A percentile compares a stretch with the other conserved stretches of the same genome.
phyloP scores from a whole-genome alignment of 169 alveolate species.

The Cystoisospora suis region DNA sequence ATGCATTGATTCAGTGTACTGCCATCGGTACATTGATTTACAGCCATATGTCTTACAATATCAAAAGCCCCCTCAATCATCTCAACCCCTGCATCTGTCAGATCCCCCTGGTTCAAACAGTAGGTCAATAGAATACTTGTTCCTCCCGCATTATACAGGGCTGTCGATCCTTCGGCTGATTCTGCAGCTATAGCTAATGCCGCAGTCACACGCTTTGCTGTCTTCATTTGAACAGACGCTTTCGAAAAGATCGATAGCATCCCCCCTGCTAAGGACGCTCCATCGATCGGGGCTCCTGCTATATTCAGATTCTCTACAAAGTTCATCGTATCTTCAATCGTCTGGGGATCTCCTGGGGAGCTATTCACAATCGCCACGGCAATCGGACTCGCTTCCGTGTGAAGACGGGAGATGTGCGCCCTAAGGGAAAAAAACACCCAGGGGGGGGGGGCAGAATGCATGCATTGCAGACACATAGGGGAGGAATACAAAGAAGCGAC shows the following conservation, averaged over 20 bases:
- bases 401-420: slow-evolving; percentile 67
- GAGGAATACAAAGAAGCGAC: neutral
- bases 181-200: slow-evolving; percentile 75
- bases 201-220: slow-evolving; percentile 69
- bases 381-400: slow-evolving; percentile 82
- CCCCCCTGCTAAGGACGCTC: slow-evolving; percentile 72
- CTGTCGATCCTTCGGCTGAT: slow-evolving; percentile 71
- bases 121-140: slow-evolving; percentile 47
- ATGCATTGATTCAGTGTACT: slow-evolving; percentile 55
- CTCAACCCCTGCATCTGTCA: slow-evolving; percentile 61
- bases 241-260: slow-evolving; percentile 72
- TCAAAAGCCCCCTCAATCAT: slow-evolving; percentile 59
- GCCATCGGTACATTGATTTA: slow-evolving; percentile 48
- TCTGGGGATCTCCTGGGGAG: slow-evolving; percentile 80
- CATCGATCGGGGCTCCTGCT: slow-evolving; percentile 70
- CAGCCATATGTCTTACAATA: slow-evolving; percentile 53
- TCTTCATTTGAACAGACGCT: slow-evolving; percentile 57
- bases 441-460: neutral
- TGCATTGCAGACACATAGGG: neutral
- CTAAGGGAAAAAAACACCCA: slow-evolving; percentile 52
- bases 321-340: slow-evolving; percentile 79
- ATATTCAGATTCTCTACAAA: slow-evolving; percentile 79
- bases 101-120: slow-evolving; percentile 60
- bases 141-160: slow-evolving; percentile 73
- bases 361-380: slow-evolving; percentile 78